Evolutionary conservation across 805 yeast species (phyloP), one percentile per base, ranked within the genome.

Genomic region (Zygoascus flipseniorum): DNA sequence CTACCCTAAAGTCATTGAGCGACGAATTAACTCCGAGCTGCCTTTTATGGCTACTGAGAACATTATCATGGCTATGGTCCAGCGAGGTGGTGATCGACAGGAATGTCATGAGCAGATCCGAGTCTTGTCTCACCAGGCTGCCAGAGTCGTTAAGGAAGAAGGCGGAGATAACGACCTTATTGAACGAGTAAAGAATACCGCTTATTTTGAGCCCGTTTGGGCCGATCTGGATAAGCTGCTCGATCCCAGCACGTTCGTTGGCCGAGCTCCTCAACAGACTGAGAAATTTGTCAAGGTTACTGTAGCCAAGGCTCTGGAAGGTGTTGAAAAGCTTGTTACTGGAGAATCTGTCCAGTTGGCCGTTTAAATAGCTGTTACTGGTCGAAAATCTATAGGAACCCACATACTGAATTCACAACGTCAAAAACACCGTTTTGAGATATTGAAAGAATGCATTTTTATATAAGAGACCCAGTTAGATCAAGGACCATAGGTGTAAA

Each of bases 11-110:
- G 99, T 93, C 64, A 93, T 93, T 66, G 97, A 86, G 76, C 85
- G 97, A 76, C 86, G 98, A 75, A 93, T 93, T 72, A 81, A 68
- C 69, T 79, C 96, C 51, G 99, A 93, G 74, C 78, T 93, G 67
- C 99, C 99, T 62, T 93, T 93, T 79, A 93, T 93, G 99, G 99
- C 99, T 61, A 93, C 99, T 54, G 99, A 93, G 76, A 93, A 93
- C 74, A 81, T 93, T 71, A 93, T 93, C 71, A 93, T 93, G 99
- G 99, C 99, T 52, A 93, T 93, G 97, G 99, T 93, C 54, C 95
- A 89, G 73, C 85, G 85, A 70, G 98, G 98, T 63, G 98, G 87
- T 32, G 89, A 95, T 32, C 86, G 99, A 80, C 99, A 93, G 77
- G 97, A 92, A 54, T 92, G 96, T 67, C 99, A 93, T 73, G 99